Base-by-base conservation (phyloP, 352 stramenopile genomes). In the Phytophthora palmivora region DNA sequence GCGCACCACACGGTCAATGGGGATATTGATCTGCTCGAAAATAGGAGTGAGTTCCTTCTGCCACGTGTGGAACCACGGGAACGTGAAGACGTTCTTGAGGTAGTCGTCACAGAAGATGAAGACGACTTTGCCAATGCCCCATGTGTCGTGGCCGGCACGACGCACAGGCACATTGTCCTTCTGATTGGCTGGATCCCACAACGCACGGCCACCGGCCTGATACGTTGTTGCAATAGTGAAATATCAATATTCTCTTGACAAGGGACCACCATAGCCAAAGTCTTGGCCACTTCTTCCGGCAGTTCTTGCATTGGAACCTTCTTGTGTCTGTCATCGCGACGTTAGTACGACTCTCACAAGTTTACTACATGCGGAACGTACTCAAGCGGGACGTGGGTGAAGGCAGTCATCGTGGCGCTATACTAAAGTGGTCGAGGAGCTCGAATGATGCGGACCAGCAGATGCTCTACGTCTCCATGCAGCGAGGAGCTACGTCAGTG, bases 61-160 rank as follows among this genome's bases (percentile, higher is more conserved):
- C 87, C 86, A 96, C 14, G 79, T 51, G 67, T 97, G 78, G 65
- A 94, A 98, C 87, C 92, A 99, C 14, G 97, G 97, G 44, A 99
- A 92, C 18, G 89, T 89, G 74, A 98, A 99, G 26, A 98, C 90
- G 21, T 86, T 87, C 63, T 94, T 88, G 33, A 99, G 79, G 72
- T 99, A 99, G 79, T 99, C 97, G 82, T 99, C 97, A 64, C 93
- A 98, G 81, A 99, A 99, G 41, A 99, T 82, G 54, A 99, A 96
- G 10, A 98, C 91, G 58, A 99, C 96, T 72, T 99, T 99, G 70
- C 92, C 90, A 59, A 99, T 99, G 50, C 97, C 97, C 96, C 97
- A 99, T 37, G 78, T 84, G 83, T 99, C 97, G 76, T 99, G 97
- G 21, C 92, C 96, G 12, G 97, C 91, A 45, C 97, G 89, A 22